Percentiles rank a stretch among this genome's conserved stretches.
phyloP scores from a whole-genome alignment of 1,139 yeast genomes.

The Meyerozyma smithsonii region DNA sequence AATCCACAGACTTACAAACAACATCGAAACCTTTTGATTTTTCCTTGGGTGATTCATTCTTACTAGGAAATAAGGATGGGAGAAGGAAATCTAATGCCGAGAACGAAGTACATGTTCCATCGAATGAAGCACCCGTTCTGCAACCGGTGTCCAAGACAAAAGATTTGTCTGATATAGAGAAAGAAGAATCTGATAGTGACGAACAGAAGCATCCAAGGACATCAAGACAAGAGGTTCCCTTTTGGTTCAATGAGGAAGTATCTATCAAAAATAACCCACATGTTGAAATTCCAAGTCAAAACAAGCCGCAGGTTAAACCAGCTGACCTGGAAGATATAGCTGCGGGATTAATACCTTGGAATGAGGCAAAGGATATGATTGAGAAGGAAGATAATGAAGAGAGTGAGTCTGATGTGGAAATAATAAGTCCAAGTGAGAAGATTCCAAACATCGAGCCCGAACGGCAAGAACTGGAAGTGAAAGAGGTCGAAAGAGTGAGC shows the following conservation, averaged over 20 bases:
- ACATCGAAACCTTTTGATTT: background rate
- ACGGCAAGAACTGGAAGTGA: too few species aligned
- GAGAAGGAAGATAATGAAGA: constrained; percentile 11
- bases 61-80: constrained; percentile 2
- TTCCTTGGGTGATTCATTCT: background rate
- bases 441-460: too few species aligned
- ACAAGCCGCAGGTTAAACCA: background rate
- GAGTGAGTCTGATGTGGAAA: constrained; percentile 10
- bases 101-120: constrained; percentile 4
- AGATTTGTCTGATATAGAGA: background rate
- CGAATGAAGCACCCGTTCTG: background rate
- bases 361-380: constrained; percentile 34
- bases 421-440: constrained; percentile 8
- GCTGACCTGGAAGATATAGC: background rate
- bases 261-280: constrained; percentile 6
- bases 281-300: background rate
- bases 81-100: constrained; percentile 1
- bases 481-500: constrained; percentile 10
- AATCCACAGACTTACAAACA: background rate
- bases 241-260: constrained; percentile 15
- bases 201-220: background rate
- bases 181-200: constrained; percentile 6
- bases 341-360: constrained; percentile 46
- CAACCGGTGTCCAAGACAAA: background rate
- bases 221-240: constrained; percentile 11